Conservation (phyloP, 345 rosid genomes). For the Aethionema arabicum region DNA sequence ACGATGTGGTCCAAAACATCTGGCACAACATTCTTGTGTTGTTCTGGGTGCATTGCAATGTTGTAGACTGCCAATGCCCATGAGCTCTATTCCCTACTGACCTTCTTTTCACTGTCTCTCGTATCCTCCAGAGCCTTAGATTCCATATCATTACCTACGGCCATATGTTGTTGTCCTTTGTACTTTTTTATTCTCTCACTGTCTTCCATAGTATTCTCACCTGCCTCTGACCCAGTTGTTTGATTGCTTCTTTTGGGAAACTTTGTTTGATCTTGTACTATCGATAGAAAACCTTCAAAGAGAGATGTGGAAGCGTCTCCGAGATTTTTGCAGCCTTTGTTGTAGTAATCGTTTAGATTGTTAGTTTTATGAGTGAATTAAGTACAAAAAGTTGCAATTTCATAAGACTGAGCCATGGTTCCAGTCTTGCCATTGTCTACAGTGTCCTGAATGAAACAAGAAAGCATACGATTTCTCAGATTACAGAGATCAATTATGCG, state of each 20-base stretch:
- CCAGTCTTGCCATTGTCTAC: slow-evolving; percentile 84
- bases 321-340: slow-evolving; percentile 72
- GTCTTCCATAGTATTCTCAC: slow-evolving; percentile 49
- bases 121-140: slow-evolving; percentile 31
- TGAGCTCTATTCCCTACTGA: slow-evolving; percentile 57
- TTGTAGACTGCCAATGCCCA: slow-evolving; percentile 80
- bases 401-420: slow-evolving; percentile 50
- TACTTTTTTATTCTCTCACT: slow-evolving; percentile 54
- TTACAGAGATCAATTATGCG: background rate
- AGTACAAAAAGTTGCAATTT: background rate
- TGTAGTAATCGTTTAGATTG: slow-evolving; percentile 65
- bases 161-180: slow-evolving; percentile 45
- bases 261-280: slow-evolving; percentile 41
- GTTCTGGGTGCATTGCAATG: slow-evolving; percentile 77
- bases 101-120: slow-evolving; percentile 32
- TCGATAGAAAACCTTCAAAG: slow-evolving; percentile 68
- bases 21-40: slow-evolving; percentile 52
- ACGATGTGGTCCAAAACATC: slow-evolving; percentile 60
- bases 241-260: slow-evolving; percentile 33
- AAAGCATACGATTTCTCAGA: background rate
- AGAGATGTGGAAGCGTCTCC: slow-evolving; percentile 68
- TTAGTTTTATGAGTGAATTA: slow-evolving; percentile 21
- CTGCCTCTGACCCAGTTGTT: slow-evolving; percentile 29
- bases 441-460: slow-evolving; percentile 53
- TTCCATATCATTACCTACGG: slow-evolving; percentile 15